phyloP scores from a whole-genome alignment of 805 yeast genomes.

The Sporopachydermia lactativora region DNA sequence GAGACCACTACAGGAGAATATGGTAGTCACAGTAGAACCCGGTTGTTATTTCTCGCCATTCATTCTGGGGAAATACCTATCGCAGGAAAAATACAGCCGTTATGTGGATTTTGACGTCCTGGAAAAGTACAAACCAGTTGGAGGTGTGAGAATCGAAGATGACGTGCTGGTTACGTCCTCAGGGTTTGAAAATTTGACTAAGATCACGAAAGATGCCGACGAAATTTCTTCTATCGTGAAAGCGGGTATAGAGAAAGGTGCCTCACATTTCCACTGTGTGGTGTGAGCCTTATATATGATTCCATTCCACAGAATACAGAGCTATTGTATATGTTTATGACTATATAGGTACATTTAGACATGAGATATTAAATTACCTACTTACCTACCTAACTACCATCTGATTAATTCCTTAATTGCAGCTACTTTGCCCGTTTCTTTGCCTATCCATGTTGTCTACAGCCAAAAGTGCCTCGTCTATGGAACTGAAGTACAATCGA shows the following conservation, averaged over 20 bases:
- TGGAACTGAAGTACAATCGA: slow-evolving; percentile 32
- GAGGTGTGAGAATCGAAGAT: slow-evolving; percentile 97
- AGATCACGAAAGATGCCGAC: slow-evolving; percentile 69
- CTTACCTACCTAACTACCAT: too few species aligned
- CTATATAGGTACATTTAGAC: slow-evolving; percentile 4
- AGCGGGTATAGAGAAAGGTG: slow-evolving; percentile 49
- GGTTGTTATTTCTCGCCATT: slow-evolving; percentile 86
- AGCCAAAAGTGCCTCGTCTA: slow-evolving; percentile 42
- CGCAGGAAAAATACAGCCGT: slow-evolving; percentile 28
- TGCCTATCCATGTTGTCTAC: slow-evolving; percentile 25
- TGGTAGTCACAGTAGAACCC: slow-evolving; percentile 93
- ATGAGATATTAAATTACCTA: slow-evolving; percentile 7
- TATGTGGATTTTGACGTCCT: slow-evolving; percentile 53
- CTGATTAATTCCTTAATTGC: too few species aligned
- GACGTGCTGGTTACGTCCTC: slow-evolving; percentile 65
- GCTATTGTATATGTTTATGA: slow-evolving; percentile 5
- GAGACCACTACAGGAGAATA: slow-evolving; percentile 52
- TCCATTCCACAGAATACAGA: background rate
- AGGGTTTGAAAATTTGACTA: slow-evolving; percentile 74
- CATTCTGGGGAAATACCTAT: slow-evolving; percentile 49
- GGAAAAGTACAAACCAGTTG: slow-evolving; percentile 71
- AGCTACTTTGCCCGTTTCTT: too few species aligned
- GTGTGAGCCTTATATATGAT: slow-evolving; percentile 15
- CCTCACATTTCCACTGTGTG: slow-evolving; percentile 47
- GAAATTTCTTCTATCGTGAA: slow-evolving; percentile 70